Evolutionary conservation across 2,329 filamentous ascomycete genomes (phyloP), one percentile per base, ranked within the genome.

Genomic region (Coleophoma eucalyptorum): DNA sequence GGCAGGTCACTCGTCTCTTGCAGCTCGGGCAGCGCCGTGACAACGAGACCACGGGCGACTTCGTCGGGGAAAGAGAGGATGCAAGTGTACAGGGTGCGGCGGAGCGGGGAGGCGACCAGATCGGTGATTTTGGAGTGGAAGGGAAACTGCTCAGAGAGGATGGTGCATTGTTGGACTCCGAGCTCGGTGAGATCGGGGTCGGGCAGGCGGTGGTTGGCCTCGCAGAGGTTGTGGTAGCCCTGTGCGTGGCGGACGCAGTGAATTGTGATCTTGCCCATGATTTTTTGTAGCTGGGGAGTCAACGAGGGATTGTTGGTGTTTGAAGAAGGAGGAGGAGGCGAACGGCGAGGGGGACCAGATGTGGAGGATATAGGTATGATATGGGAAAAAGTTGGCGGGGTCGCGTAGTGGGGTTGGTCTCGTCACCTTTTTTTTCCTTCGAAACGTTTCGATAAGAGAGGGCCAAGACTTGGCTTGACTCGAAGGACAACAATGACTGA

Each of bases 1-100:
- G 88, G 85, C 31, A 85, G 72, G 48, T 84, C 77, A 4, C 83
- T 86, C 0, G 89, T 84, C 69, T 96, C 92, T 69, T 96, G 92
- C 4, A 90, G 72, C 55, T 88, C 82, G 0, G 90, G 89, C 12
- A 94, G 71, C 1, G 85, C 83, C 21, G 87, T 69, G 47, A 95
- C 66, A 41, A 55, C 51, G 2, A 57, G 43, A 2, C 57, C 54
- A 1, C 37, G 72, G 19, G 74, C 62, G 47, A 81, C 75, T 1
- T 72, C 75, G 0, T 80, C 73, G 16, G 76, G 78, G 67, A 96
- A 95, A 43, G 81, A 79, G 49, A 83, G 71, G 31, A 90, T 75
- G 33, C 87, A 85, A 2, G 91, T 96, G 69, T 89, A 83, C 43
- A 96, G 76, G 2, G 91, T 95, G 55, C 91, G 83, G 46, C 86